These are phyloP conservation scores for Crithidia acanthocephali DNA, from an alignment of 208 protist genomes.

Conservation along the genomic window DNA sequence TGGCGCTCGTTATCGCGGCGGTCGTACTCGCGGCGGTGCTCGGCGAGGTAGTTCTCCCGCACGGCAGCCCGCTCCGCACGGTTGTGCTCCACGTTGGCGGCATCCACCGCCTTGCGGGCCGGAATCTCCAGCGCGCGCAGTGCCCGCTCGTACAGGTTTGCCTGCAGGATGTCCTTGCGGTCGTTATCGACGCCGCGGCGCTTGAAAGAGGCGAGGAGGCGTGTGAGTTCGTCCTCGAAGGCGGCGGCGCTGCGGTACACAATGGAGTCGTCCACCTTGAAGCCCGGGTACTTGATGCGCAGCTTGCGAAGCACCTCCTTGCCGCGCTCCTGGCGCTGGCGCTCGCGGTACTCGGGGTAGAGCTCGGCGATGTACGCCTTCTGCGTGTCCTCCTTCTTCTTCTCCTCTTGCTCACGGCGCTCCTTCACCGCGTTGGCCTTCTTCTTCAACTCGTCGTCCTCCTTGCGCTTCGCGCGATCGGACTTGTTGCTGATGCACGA, in stretches of 20 bases:
- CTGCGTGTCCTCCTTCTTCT: constrained; percentile 48
- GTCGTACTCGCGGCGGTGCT: constrained; percentile 87
- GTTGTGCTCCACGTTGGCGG: constrained; percentile 52
- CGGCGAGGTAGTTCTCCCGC: constrained; percentile 67
- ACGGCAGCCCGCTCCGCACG: constrained; percentile 57
- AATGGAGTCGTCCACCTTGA: constrained; percentile 61
- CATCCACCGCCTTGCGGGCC: constrained; percentile 58
- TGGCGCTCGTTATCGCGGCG: constrained; percentile 63
- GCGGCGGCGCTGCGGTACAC: constrained; percentile 49
- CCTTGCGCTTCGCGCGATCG: constrained; percentile 41
- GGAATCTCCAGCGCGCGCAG: constrained; percentile 76
- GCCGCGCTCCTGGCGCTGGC: constrained; percentile 60
- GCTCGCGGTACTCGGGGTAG: constrained; percentile 60
- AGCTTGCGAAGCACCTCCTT: constrained; percentile 69
- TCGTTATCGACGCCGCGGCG: constrained; percentile 49
- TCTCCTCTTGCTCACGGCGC: constrained; percentile 53
- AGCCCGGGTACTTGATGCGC: constrained; percentile 75
- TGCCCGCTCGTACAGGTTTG: constrained; percentile 79
- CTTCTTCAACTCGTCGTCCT: constrained; percentile 40
- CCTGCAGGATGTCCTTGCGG: constrained; percentile 55
- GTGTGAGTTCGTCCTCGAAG: constrained; percentile 80
- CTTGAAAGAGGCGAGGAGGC: constrained; percentile 57
- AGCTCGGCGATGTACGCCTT: constrained; percentile 48
- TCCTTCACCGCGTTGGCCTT: constrained; percentile 43
- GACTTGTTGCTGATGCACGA: constrained; percentile 47